phyloP scores from a whole-genome alignment of 139 green algal genomes.

The Auxenochlorella pyrenoidosa region DNA sequence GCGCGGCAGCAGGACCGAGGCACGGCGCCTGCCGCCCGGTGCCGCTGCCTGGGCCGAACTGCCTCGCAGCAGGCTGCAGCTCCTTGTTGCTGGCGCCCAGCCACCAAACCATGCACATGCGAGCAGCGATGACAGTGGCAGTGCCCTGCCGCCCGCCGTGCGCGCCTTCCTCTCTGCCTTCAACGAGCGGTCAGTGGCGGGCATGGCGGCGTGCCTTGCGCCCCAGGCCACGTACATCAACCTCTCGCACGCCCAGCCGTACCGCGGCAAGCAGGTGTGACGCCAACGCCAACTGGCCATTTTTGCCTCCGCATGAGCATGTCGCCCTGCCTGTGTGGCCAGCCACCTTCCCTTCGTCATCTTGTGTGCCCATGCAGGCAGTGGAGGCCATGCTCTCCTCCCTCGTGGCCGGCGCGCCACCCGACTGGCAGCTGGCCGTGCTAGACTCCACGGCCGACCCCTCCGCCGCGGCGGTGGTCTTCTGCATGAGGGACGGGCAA shows the following conservation, averaged over 20 bases:
- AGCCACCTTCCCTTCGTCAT: neutral
- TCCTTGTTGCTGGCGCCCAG: neutral
- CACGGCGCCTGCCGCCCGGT: neutral
- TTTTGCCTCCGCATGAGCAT: too few relatives aligned
- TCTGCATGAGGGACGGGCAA: neutral
- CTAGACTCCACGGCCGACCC: neutral
- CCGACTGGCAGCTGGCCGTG: conserved; percentile 23
- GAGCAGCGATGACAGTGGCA: neutral
- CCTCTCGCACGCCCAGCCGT: neutral
- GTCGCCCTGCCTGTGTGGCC: too few relatives aligned
- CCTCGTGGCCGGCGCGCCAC: neutral
- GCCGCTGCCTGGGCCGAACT: neutral
- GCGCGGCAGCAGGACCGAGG: neutral
- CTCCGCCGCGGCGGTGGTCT: neutral
- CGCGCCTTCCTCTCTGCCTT: conserved; percentile 14
- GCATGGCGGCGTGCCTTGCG: conserved; percentile 18
- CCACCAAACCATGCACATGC: neutral
- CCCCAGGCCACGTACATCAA: neutral
- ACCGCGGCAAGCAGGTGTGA: conserved; percentile 25
- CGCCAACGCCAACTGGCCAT: too few relatives aligned
- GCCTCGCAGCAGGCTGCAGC: neutral
- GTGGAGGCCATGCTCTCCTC: conserved; percentile 3
- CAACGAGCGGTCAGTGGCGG: conserved; percentile 9
- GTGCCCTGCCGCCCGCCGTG: neutral
- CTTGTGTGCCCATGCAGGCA: conserved; percentile 4